Conservation (phyloP, 495 filamentous ascomycete species). For the Neurospora sp. region DNA sequence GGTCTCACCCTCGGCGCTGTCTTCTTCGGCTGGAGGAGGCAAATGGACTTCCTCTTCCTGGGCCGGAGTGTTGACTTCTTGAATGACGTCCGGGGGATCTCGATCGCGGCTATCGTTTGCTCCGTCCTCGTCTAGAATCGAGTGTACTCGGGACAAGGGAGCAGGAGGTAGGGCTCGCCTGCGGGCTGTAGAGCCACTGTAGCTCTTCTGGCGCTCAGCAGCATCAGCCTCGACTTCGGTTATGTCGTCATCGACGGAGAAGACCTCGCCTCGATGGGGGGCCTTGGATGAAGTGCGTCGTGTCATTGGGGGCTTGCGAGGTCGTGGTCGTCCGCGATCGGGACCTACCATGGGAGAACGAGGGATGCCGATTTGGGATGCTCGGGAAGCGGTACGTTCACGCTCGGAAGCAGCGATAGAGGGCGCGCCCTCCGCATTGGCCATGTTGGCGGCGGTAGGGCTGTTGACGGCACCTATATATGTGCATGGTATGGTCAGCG, state of each 20-base stretch:
- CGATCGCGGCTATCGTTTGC: conserved; percentile 35
- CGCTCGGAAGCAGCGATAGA: conserved; percentile 10
- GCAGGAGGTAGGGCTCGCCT: conserved; percentile 55
- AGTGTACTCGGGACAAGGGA: conserved; percentile 48
- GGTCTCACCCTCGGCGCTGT: conserved; percentile 22
- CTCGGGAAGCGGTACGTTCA: conserved; percentile 24
- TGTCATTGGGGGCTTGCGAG: conserved; percentile 61
- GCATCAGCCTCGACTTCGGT: conserved; percentile 65
- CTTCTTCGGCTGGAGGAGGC: conserved; percentile 18
- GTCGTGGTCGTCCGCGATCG: conserved; percentile 45
- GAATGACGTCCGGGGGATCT: conserved; percentile 8
- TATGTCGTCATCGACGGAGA: conserved; percentile 87
- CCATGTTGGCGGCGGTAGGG: conserved; percentile 14
- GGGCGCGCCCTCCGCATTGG: conserved; percentile 20
- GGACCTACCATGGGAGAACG: conserved; percentile 46
- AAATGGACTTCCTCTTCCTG: conserved; percentile 7
- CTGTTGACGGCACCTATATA: conserved; percentile 19
- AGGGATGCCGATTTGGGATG: conserved; percentile 9
- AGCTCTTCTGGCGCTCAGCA: conserved; percentile 29
- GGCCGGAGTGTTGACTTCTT: conserved; percentile 17
- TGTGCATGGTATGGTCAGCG: neutral
- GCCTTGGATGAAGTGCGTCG: conserved; percentile 66
- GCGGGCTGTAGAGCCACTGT: conserved; percentile 56
- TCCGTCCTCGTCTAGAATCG: conserved; percentile 33
- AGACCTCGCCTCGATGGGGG: conserved; percentile 75